Conservation (phyloP, 306 rosid genomes). For the Hippophae rhamnoides region DNA sequence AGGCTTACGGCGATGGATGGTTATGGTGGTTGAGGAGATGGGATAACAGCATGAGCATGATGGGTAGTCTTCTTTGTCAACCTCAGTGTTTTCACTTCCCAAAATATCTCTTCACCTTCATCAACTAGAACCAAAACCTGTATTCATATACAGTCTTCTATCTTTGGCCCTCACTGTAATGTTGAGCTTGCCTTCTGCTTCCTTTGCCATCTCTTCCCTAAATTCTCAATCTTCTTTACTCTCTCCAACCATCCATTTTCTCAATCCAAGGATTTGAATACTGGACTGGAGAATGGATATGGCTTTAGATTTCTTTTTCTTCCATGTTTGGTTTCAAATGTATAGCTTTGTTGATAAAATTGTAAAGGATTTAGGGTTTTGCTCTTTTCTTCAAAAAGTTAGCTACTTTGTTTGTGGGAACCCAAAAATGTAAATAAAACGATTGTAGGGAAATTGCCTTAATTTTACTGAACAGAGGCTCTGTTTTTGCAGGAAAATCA, state of each 20-base stretch:
- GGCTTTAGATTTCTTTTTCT: background rate
- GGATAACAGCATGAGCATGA: conserved; percentile 23
- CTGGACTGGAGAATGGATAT: conserved; percentile 81
- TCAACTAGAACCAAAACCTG: conserved; percentile 17
- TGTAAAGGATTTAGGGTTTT: background rate
- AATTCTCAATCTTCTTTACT: conserved; percentile 39
- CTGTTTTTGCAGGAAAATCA: conserved; percentile 54
- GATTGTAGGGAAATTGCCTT: background rate
- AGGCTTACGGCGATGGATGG: background rate
- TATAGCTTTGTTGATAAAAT: background rate
- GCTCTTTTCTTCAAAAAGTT: background rate
- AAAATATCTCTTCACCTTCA: conserved; percentile 16
- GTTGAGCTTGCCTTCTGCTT: conserved; percentile 54
- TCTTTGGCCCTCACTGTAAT: conserved; percentile 54
- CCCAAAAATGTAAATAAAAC: no score
- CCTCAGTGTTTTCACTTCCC: conserved; percentile 16
- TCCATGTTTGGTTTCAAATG: background rate
- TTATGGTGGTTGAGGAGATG: background rate
- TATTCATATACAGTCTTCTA: conserved; percentile 42
- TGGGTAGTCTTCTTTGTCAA: conserved; percentile 34
- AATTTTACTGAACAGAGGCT: background rate
- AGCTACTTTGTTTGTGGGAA: background rate
- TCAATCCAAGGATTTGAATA: conserved; percentile 54
- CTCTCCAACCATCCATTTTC: conserved; percentile 81
- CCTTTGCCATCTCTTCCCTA: conserved; percentile 63